Evolutionary conservation across 1,284 basidiomycete species (phyloP).

Genomic region (Fereydounia khargensis): DNA sequence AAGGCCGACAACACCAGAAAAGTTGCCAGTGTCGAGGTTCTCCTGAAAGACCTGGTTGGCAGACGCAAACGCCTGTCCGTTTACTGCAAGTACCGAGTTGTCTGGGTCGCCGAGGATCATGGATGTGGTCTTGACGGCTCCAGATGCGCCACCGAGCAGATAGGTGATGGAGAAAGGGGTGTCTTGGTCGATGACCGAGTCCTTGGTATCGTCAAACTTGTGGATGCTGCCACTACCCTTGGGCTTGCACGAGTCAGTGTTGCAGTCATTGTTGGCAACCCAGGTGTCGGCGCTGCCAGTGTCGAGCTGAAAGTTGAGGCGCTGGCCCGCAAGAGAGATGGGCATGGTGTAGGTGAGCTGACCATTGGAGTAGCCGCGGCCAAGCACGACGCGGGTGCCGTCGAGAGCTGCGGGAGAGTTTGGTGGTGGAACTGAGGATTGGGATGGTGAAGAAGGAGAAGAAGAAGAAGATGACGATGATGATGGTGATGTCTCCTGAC

Average conservation of each 20-base stretch:
- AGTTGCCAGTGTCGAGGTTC: conserved; percentile 39
- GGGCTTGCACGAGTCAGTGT: conserved; percentile 20
- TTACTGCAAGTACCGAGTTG: conserved; percentile 21
- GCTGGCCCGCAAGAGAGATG: conserved; percentile 29
- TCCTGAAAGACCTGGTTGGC: conserved; percentile 29
- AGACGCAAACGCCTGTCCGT: conserved; percentile 39
- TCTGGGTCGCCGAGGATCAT: conserved; percentile 31
- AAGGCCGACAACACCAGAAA: conserved; percentile 41
- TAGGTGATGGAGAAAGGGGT: conserved; percentile 39
- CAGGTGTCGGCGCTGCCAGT: conserved; percentile 45
- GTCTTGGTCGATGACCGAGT: conserved; percentile 21
- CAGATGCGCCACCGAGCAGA: conserved; percentile 33
- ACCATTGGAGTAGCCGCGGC: conserved; percentile 26
- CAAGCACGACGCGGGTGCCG: conserved; percentile 34
- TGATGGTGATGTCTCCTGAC: conserved; percentile 11
- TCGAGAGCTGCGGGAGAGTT: no score
- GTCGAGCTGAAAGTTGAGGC: conserved; percentile 40
- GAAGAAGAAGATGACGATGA: no score
- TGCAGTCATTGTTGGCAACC: conserved; percentile 41
- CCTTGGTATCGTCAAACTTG: conserved; percentile 23
- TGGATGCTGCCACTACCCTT: conserved; percentile 19
- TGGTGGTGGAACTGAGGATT: no score
- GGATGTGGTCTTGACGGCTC: conserved; percentile 29
- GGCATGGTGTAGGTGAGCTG: conserved; percentile 44
- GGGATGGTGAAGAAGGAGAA: no score